A percentile compares a stretch with the other conserved stretches of the same genome.
Conservation (phyloP, 495 filamentous ascomycete species). For the Ramalina intermedia region DNA sequence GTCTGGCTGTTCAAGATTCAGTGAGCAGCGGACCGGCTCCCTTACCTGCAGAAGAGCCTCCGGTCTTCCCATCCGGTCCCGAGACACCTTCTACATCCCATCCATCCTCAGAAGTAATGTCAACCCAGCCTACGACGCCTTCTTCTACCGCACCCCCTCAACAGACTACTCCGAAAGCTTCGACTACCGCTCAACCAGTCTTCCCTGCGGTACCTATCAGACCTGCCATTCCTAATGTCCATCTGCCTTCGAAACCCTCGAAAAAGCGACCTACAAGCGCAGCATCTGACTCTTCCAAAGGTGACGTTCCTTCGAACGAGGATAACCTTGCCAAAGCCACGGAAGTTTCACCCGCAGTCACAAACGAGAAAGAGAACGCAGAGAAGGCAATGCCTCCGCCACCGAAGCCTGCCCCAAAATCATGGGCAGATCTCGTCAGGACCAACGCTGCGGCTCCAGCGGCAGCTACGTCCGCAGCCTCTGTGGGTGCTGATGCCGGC, state of each 20-base stretch:
- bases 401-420: conserved; percentile 39
- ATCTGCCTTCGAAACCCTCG: conserved; percentile 27
- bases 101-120: conserved; percentile 48
- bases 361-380: conserved; percentile 15
- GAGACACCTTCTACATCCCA: conserved; percentile 57
- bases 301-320: conserved; percentile 19
- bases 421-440: conserved; percentile 65
- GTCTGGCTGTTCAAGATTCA: conserved; percentile 7
- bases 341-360: neutral
- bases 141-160: conserved; percentile 33
- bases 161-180: conserved; percentile 27
- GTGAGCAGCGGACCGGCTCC: conserved; percentile 20
- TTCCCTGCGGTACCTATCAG: conserved; percentile 53
- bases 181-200: conserved; percentile 24
- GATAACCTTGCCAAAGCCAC: conserved; percentile 8
- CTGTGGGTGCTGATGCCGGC: conserved; percentile 7
- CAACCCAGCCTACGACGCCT: conserved; percentile 58
- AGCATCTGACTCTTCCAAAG: conserved; percentile 24
- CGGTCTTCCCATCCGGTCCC: conserved; percentile 33
- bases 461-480: conserved; percentile 16
- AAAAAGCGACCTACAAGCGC: conserved; percentile 27
- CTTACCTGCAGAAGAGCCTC: conserved; percentile 15
- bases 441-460: conserved; percentile 26
- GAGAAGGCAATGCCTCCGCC: conserved; percentile 27
- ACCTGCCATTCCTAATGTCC: conserved; percentile 47